Conservation (phyloP, 441 rosid genomes). For the Pelargonium cotyledonis region DNA sequence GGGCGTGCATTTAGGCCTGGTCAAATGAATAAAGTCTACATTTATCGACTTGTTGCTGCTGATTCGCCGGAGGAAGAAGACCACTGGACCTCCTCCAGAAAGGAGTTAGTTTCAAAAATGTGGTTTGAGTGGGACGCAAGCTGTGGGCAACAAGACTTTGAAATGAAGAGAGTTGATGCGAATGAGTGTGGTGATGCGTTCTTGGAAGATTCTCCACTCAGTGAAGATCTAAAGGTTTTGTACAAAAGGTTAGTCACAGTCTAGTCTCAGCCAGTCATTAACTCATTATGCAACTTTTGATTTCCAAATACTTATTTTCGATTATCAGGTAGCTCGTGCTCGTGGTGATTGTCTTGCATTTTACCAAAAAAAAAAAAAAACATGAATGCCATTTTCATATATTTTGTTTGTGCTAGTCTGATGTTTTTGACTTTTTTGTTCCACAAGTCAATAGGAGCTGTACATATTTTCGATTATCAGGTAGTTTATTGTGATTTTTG, state of each 20-base stretch:
- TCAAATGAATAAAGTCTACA: constrained; percentile 64
- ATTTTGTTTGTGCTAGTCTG: too few species aligned
- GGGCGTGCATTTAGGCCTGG: constrained; percentile 87
- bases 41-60: constrained; percentile 62
- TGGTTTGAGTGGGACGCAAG: constrained; percentile 89
- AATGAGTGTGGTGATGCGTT: constrained; percentile 47
- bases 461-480: too few species aligned
- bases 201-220: constrained; percentile 38
- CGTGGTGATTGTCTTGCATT: too few species aligned
- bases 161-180: constrained; percentile 42
- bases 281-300: not conserved
- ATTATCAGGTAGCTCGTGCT: not conserved
- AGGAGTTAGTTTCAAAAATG: constrained; percentile 71
- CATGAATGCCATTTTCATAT: too few species aligned
- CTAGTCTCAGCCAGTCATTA: not conserved
- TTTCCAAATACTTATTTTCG: not conserved
- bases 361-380: too few species aligned
- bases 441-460: too few species aligned
- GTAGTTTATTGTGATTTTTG: too few species aligned
- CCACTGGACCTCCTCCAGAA: constrained; percentile 51
- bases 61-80: constrained; percentile 75
- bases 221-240: constrained; percentile 43
- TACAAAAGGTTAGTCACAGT: constrained; percentile 45
- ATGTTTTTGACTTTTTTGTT: too few species aligned
- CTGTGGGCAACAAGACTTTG: constrained; percentile 42